phyloP scores from a whole-genome alignment of 345 rosid species.

The Lumnitzera racemosa region DNA sequence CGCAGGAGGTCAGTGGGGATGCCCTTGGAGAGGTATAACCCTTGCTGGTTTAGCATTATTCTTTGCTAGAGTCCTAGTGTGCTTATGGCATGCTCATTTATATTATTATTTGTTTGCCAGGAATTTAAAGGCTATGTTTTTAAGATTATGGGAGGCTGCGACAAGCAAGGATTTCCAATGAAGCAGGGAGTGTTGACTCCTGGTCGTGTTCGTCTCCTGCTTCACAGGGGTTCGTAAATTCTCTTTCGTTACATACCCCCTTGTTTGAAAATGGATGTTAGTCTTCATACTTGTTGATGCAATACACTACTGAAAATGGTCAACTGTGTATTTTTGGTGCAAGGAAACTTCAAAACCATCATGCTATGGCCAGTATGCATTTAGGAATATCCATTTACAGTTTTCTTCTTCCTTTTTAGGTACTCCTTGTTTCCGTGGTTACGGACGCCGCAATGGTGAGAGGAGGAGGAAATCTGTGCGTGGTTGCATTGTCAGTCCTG shows the following conservation, averaged over 20 bases:
- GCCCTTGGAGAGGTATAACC: conserved; percentile 60
- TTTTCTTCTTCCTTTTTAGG: too few species aligned
- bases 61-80: background rate
- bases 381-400: too few species aligned
- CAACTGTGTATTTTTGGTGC: too few species aligned
- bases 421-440: conserved; percentile 70
- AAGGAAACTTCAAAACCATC: too few species aligned
- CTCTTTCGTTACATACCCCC: conserved; percentile 15
- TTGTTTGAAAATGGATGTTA: too few species aligned
- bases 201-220: conserved; percentile 80
- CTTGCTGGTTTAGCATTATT: background rate
- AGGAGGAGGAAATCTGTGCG: conserved; percentile 73
- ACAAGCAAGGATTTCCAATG: conserved; percentile 92
- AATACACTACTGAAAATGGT: too few species aligned
- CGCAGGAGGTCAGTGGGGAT: conserved; percentile 82
- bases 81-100: background rate
- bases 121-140: conserved; percentile 82
- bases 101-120: conserved; percentile 19
- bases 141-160: conserved; percentile 89
- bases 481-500: conserved; percentile 70
- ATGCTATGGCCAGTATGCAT: too few species aligned
- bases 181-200: conserved; percentile 85
- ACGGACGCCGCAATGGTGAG: conserved; percentile 74
- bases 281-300: too few species aligned
- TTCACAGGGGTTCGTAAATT: conserved; percentile 46